Conservation (phyloP, 177 flowering plant species). For the Vitis hybrid region DNA sequence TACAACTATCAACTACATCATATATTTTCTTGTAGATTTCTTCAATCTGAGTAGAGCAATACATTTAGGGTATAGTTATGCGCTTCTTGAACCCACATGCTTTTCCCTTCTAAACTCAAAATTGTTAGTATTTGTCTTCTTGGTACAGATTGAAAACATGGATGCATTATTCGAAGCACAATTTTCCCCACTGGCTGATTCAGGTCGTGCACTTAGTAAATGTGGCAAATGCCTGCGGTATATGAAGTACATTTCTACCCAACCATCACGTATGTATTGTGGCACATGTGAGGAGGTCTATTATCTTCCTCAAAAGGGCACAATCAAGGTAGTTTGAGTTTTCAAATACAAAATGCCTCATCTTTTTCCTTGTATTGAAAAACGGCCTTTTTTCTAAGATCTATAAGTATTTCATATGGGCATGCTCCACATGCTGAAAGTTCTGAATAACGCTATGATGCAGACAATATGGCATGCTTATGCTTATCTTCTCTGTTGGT, state of each 20-base stretch:
- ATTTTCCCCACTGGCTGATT: constrained; percentile 84
- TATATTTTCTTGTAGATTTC: background rate
- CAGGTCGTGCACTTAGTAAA: constrained; percentile 86
- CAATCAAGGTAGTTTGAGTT: constrained; percentile 61
- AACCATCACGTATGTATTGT: constrained; percentile 82
- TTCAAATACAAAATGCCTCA: background rate
- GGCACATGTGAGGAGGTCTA: constrained; percentile 93
- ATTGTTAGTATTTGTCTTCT: constrained; percentile 4
- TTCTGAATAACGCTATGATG: background rate
- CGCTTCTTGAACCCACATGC: background rate
- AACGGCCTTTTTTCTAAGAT: background rate
- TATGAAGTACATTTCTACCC: constrained; percentile 80
- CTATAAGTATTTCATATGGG: background rate
- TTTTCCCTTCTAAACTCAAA: background rate
- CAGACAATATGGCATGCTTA: background rate
- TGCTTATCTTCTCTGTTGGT: background rate
- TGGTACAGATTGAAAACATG: constrained; percentile 83
- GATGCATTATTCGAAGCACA: constrained; percentile 97
- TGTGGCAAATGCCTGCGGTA: constrained; percentile 94
- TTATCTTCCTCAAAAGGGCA: constrained; percentile 88
- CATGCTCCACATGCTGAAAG: background rate
- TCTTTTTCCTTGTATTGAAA: background rate
- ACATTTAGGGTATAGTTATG: background rate
- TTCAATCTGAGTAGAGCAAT: background rate
- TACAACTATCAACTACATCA: background rate